Base-by-base conservation (phyloP, 176 grass and related monocot genomes). In the Paspalum notatum region DNA sequence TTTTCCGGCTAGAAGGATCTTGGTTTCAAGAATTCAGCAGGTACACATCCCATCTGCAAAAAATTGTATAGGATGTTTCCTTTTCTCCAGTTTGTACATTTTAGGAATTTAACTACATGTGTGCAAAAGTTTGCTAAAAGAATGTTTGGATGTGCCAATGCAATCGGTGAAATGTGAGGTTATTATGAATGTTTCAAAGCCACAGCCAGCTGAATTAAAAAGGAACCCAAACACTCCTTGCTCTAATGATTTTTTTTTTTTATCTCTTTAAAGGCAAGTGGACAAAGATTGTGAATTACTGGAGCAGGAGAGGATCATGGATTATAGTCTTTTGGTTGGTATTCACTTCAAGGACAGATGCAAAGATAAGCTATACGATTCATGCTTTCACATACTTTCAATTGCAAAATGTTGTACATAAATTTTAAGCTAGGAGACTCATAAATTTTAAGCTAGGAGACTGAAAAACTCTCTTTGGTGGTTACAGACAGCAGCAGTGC, bases 251-350 rank as follows among this genome's bases (percentile, higher is more conserved):
- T 24, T 84, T 1, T 25, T 9, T 79, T 78, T 24, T 84, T 1
- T 25, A 12, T 79, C 26, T 77, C 40, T 70, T 80, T 71, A 20
- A 59, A 97, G 94, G 71, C 94, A 97, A 94, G 91, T 97, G 44
- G 94, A 94, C 51, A 85, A 78, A 88, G 91, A 97, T 85, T 94
- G 91, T 50, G 91, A 94, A 59, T 64, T 97, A 63, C 78, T 97
- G 61, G 94, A 97, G 85, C 91, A 97, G 63, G 94, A 97, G 58
- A 93, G 94, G 78, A 97, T 97, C 41, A 97, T 93, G 94, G 94
- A 97, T 75, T 97, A 97, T 43, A 97, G 94, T 86, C 89, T 97
- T 57, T 74, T 97, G 53, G 94, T 97, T 39, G 94, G 94, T 45
- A 68, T 97, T 83, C 91, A 97, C 77, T 97, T 94, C 84, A 90